Percentiles rank a stretch among this genome's conserved stretches.
These are phyloP conservation scores for Rhizophora apiculata DNA, from an alignment of 345 rosid genomes.

Conservation along the genomic window DNA sequence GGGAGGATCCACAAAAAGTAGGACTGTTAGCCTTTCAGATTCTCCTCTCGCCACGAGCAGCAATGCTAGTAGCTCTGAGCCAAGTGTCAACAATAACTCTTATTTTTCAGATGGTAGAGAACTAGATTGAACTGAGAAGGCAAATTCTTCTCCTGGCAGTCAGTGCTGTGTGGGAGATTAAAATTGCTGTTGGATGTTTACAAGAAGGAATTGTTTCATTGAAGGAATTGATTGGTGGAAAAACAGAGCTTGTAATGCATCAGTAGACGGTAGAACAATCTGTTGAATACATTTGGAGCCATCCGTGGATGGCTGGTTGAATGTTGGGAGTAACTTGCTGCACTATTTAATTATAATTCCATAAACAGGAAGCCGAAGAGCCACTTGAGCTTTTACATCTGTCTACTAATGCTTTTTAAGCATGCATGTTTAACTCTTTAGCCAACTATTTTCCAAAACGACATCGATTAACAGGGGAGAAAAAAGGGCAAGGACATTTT, in stretches of 20 bases:
- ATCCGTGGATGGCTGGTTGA: slow-evolving; percentile 6
- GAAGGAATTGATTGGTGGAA: slow-evolving; percentile 1
- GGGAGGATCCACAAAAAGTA: slow-evolving; percentile 31
- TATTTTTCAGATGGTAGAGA: slow-evolving; percentile 21
- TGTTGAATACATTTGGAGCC: not conserved
- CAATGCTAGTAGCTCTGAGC: slow-evolving; percentile 27
- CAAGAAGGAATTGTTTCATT: slow-evolving; percentile 15
- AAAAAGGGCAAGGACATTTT: too few species aligned
- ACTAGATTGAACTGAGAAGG: slow-evolving; percentile 40
- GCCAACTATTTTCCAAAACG: too few species aligned
- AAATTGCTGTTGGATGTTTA: not conserved
- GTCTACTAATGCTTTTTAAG: not conserved
- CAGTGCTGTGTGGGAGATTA: slow-evolving; percentile 14
- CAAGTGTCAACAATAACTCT: slow-evolving; percentile 23
- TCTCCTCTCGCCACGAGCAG: slow-evolving; percentile 35
- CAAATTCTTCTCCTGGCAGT: slow-evolving; percentile 41
- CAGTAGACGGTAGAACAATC: not conserved
- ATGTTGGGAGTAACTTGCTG: slow-evolving; percentile 8
- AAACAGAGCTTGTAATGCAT: not conserved
- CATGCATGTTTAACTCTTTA: not conserved
- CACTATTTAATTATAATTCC: slow-evolving; percentile 2
- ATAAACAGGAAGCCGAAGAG: slow-evolving; percentile 9
- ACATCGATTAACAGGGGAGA: too few species aligned
- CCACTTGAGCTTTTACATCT: slow-evolving; percentile 9
- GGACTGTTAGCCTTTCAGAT: slow-evolving; percentile 20